These are phyloP conservation scores for Lentinula boryana DNA, from an alignment of 768 basidiomycete genomes.

Conservation along the genomic window DNA sequence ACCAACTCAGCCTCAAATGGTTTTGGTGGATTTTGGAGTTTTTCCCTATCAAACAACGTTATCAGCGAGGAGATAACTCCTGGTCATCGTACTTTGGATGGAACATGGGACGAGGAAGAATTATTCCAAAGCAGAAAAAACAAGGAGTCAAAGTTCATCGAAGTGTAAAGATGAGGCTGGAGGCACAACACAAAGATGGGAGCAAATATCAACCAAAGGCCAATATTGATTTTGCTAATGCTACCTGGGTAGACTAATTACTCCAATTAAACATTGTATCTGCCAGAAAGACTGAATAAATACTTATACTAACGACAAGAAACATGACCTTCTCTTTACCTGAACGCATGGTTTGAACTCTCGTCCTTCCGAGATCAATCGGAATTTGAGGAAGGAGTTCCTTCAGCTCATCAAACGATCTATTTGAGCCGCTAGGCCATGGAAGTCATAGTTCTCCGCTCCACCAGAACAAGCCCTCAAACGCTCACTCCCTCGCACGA, in stretches of 20 bases:
- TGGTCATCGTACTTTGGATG: conserved; percentile 28
- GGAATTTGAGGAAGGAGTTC: too few species aligned
- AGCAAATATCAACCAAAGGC: conserved; percentile 34
- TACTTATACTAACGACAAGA: too few species aligned
- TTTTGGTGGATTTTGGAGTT: conserved; percentile 67
- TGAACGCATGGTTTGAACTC: too few species aligned
- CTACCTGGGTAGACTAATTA: conserved; percentile 34
- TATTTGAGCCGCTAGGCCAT: too few species aligned
- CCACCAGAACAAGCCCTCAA: too few species aligned
- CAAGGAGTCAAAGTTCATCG: conserved; percentile 38
- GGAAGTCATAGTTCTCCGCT: too few species aligned
- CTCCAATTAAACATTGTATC: too few species aligned
- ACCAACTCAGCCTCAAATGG: conserved; percentile 43
- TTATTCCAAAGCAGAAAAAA: conserved; percentile 30
- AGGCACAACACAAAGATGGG: conserved; percentile 20
- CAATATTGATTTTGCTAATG: conserved; percentile 24
- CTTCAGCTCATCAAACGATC: too few species aligned
- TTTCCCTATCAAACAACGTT: conserved; percentile 33
- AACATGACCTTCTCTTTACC: too few species aligned
- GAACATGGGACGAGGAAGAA: conserved; percentile 36
- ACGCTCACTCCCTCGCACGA: too few species aligned
- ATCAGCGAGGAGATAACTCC: conserved; percentile 32
- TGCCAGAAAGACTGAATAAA: too few species aligned
- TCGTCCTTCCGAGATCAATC: too few species aligned
- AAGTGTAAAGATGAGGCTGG: conserved; percentile 40